Conservation (phyloP, 345 rosid species). For the Camelina neglecta region DNA sequence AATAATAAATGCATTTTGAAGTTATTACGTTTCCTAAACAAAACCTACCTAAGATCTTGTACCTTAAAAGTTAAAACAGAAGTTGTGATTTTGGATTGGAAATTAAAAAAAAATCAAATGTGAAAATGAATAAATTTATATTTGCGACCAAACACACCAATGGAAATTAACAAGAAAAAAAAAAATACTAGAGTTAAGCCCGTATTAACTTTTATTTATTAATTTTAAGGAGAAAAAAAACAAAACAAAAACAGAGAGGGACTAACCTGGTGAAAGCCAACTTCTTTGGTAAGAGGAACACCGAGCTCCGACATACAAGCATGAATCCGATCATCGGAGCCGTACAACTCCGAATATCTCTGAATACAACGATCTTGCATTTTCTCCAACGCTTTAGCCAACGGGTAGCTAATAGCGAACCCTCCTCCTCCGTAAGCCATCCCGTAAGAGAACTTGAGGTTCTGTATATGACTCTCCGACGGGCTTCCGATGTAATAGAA, state of each 20-base stretch:
- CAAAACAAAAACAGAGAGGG: conserved; percentile 12
- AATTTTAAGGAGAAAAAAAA: background rate
- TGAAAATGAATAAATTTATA: background rate
- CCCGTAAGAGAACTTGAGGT: conserved; percentile 61
- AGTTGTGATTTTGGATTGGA: background rate
- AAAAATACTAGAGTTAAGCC: no score
- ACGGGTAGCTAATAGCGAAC: conserved; percentile 73
- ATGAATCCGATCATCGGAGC: conserved; percentile 84
- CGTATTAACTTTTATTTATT: background rate
- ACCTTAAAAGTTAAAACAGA: background rate
- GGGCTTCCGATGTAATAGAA: conserved; percentile 70
- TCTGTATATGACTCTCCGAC: conserved; percentile 84
- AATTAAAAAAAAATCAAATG: background rate
- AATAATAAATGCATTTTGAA: conserved; percentile 2
- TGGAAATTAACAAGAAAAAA: background rate
- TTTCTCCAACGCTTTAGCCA: conserved; percentile 62
- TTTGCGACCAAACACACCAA: background rate
- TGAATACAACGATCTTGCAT: conserved; percentile 73
- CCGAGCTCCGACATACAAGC: conserved; percentile 94
- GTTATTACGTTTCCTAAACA: conserved; percentile 9
- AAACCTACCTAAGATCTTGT: background rate
- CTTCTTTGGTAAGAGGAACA: conserved; percentile 72
- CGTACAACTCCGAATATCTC: conserved; percentile 65
- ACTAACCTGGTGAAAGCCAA: conserved; percentile 87
- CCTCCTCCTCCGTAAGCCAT: conserved; percentile 98